These are phyloP conservation scores for Phytophthora palmivora DNA, from an alignment of 352 stramenopile genomes.

Conservation along the genomic window DNA sequence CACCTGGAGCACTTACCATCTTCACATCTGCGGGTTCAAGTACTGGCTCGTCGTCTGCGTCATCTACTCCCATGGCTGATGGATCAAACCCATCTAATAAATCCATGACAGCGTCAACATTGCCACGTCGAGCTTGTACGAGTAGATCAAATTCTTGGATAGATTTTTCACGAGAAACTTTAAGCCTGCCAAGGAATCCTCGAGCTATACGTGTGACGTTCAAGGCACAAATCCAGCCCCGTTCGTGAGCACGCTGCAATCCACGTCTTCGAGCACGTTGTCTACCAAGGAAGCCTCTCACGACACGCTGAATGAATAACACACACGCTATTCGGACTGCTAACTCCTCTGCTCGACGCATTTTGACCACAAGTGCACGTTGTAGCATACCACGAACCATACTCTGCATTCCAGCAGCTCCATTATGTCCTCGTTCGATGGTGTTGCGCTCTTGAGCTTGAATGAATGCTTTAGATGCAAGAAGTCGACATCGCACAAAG, in stretches of 20 bases:
- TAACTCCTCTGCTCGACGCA: constrained; percentile 48
- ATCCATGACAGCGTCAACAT: constrained; percentile 64
- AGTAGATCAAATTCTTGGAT: constrained; percentile 60
- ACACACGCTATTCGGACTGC: constrained; percentile 52
- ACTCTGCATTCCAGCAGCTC: constrained; percentile 53
- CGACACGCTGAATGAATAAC: constrained; percentile 59
- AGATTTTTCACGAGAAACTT: constrained; percentile 27
- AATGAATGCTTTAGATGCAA: constrained; percentile 44
- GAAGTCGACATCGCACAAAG: constrained; percentile 28
- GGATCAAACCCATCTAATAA: constrained; percentile 63
- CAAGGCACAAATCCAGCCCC: constrained; percentile 40
- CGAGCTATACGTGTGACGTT: constrained; percentile 62
- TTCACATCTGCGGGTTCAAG: constrained; percentile 47
- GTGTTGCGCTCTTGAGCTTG: constrained; percentile 17
- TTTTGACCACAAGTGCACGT: constrained; percentile 31
- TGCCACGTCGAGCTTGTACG: constrained; percentile 56
- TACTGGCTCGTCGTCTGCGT: constrained; percentile 3
- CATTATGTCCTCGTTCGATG: constrained; percentile 36
- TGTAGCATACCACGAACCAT: constrained; percentile 42
- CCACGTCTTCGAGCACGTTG: constrained; percentile 37
- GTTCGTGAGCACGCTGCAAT: constrained; percentile 35
- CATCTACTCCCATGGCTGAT: constrained; percentile 15
- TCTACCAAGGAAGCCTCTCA: constrained; percentile 54
- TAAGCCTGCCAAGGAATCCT: constrained; percentile 54
- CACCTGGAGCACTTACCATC: constrained; percentile 25